Conservation (phyloP, 148 eudicot genomes). For the Cornus florida region DNA sequence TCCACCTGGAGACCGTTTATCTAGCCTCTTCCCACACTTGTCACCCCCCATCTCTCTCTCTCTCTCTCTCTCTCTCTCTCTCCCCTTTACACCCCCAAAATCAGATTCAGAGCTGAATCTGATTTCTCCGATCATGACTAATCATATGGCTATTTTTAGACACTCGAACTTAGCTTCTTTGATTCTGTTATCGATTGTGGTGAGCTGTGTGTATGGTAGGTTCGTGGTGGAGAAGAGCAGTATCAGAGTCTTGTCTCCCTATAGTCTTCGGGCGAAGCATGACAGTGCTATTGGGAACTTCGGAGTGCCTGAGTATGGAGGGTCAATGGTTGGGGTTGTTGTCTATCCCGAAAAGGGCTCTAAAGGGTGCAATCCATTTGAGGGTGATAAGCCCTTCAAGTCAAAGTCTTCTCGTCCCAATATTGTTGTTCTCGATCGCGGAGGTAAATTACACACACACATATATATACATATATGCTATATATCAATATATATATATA, state of each 20-base stretch:
- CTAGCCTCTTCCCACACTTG: not conserved
- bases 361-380: constrained; percentile 57
- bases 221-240: constrained; percentile 87
- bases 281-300: constrained; percentile 90
- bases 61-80: not conserved
- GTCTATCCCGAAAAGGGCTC: constrained; percentile 52
- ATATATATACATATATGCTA: not conserved
- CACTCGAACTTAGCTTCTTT: not conserved
- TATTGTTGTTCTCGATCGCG: constrained; percentile 90
- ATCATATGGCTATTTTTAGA: not conserved
- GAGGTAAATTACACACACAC: constrained; percentile 46
- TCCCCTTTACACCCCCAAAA: not conserved
- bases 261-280: constrained; percentile 40
- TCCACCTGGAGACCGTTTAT: constrained; percentile 5
- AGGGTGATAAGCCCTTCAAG: constrained; percentile 80
- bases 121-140: not conserved
- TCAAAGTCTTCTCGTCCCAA: constrained; percentile 51
- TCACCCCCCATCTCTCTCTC: not conserved
- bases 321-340: constrained; percentile 76
- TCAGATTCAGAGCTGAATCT: not conserved
- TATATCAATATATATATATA: too few relatives aligned
- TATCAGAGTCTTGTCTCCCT: constrained; percentile 58
- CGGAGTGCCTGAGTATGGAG: constrained; percentile 92
- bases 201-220: constrained; percentile 29
- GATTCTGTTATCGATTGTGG: not conserved